Evolutionary conservation across 73 alveolate species (phyloP), one percentile per base, ranked within the genome.

Genomic region (Symbiodinium natans): DNA sequence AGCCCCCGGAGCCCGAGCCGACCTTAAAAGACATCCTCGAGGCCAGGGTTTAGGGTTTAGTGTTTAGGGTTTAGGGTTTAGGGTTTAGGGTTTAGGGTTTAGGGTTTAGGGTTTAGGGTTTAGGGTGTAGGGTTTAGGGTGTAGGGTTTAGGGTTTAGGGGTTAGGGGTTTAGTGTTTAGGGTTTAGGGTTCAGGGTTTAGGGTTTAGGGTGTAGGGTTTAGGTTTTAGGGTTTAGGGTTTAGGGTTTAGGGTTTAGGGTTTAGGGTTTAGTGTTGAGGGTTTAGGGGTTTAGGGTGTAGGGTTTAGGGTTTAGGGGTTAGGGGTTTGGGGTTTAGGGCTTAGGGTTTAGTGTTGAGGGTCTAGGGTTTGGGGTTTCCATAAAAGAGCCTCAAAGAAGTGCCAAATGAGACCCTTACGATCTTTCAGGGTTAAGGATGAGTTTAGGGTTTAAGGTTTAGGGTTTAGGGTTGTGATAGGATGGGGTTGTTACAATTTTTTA

Each of bases 1-100:
- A 88, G 85, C 95, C 95, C 29, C 95, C 95, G 15, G 95, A 88
- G 43, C 95, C 95, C 36, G 86, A 83, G 36, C 95, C 95, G 41
- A 56, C 95, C 15, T 63, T 88, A 41, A 83, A 88, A 43, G 95
- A 88, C 43, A 88, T 88, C 31, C 86, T 88, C 25, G 95, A 88
- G 86, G 95, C n/a, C 15, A 31, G 33, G 82, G 17, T n/a, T 27
- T 63, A 29, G 80, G 19, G 71, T 52, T 52, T 52, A 52, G 71
- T 13, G 19, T 52, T 19, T 13, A 52, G 71, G 71, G 19, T 13
- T 52, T 52, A 19, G 71, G 19, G 71, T 10, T 63, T 63, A 19
- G 80, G 38, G 38, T 71, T 31, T 29, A 19, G 82, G 82, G 38
- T 29, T 71, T 27, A 1, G 1, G 21, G 10, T 4, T 71, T 10